These are phyloP conservation scores for Penstemon eatonii DNA, from an alignment of 257 asterid species.

Conservation along the genomic window DNA sequence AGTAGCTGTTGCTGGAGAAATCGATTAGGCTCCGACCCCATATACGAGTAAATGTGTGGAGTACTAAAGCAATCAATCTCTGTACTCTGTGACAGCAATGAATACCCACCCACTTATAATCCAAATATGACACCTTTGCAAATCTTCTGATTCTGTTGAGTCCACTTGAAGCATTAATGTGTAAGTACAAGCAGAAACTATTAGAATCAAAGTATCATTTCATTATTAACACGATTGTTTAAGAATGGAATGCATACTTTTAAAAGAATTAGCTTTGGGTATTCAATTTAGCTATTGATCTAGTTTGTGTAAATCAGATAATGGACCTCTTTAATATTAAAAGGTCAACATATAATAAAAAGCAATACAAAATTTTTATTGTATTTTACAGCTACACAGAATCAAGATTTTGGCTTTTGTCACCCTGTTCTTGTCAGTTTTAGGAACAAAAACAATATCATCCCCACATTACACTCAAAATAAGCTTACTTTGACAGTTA, in stretches of 20 bases:
- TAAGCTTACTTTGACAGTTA: slow-evolving; percentile 25
- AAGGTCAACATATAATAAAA: not conserved
- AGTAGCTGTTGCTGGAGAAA: slow-evolving; percentile 56
- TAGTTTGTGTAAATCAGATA: not conserved
- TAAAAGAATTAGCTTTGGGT: not conserved
- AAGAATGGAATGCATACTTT: too few species aligned
- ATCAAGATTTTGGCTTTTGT: slow-evolving; percentile 31
- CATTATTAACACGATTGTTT: not conserved
- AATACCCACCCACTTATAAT: slow-evolving; percentile 24
- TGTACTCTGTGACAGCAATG: not conserved
- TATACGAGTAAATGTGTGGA: slow-evolving; percentile 29
- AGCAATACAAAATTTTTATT: not conserved
- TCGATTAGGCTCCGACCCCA: slow-evolving; percentile 64
- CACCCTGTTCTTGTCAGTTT: slow-evolving; percentile 33
- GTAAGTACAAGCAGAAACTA: slow-evolving; percentile 28
- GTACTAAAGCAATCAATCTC: slow-evolving; percentile 20
- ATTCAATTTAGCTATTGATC: too few species aligned
- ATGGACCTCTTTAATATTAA: not conserved
- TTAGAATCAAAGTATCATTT: slow-evolving; percentile 6
- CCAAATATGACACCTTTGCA: slow-evolving; percentile 11
- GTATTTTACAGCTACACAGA: slow-evolving; percentile 20
- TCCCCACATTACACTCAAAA: slow-evolving; percentile 31
- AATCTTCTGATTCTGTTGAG: slow-evolving; percentile 27
- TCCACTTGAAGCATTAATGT: slow-evolving; percentile 19
- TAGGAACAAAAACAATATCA: slow-evolving; percentile 25